Evolutionary conservation across 768 basidiomycete species (phyloP), one percentile per base, ranked within the genome.

Genomic region (Auricularia cornea): DNA sequence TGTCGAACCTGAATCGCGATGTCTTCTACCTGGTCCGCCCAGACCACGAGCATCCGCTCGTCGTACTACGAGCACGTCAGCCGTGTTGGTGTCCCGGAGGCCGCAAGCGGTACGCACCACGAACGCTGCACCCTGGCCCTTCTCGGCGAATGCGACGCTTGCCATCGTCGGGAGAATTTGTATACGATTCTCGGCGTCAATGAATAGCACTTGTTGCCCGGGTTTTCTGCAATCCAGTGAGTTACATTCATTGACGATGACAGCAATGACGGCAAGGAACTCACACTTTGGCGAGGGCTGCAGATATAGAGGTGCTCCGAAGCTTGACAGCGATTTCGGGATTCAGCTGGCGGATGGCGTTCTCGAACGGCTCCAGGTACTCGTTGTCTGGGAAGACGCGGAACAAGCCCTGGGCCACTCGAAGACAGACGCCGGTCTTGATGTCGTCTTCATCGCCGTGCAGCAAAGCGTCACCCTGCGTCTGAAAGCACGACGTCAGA

Each of bases 1-100:
- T 84, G 82, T 64, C 75, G 75, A 56, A 74, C 77, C 31, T 74
- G 78, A 57, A 79, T 73, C 12, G 52, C 41, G 40, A 63, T 59
- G 8, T 63, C 57, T 35, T 63, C 62, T 11, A 63, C 62, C 10
- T 35, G 26, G 48, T 63, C 62, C 18, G 62, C 48, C 62, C 62
- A 63, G 11, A 63, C 62, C 31, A 63, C 38, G 28, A 63, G 56
- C 29, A 63, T 51, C 23, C 62, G 62, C 59, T 63, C 62, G 31
- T 63, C 62, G 18, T 32, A 18, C 62, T 63, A 33, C n/a, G 14
- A 23, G 12, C 14, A 30, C n/a, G n/a, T n/a, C n/a, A n/a, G n/a
- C n/a, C n/a, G n/a, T n/a, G 44, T 48, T 48, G 20, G 44, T 12
- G 6, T 18, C 20, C 11, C 23, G 20, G 11, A 48, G 26, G 10